A percentile compares a stretch with the other conserved stretches of the same genome.
Evolutionary conservation across 805 yeast species (phyloP).

Genomic region (Lipomyces sp.): DNA sequence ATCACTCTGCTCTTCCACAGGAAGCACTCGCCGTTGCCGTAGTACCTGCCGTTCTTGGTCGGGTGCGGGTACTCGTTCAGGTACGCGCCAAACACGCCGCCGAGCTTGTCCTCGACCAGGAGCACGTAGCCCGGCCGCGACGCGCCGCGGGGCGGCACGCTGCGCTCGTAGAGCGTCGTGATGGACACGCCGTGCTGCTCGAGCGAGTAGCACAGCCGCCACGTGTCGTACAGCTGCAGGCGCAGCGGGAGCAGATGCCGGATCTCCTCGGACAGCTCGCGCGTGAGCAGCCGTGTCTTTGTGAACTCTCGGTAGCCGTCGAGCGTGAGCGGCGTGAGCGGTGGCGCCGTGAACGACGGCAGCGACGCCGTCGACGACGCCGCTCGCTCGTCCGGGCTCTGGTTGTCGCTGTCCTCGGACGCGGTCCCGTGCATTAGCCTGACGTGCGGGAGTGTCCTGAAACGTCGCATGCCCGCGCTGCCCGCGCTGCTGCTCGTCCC

Average conservation of each 20-base stretch:
- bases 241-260: conserved; percentile 73
- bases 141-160: conserved; percentile 44
- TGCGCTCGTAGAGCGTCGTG: conserved; percentile 64
- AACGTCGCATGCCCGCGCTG: too few species aligned
- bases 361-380: not conserved
- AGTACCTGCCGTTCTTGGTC: conserved; percentile 67
- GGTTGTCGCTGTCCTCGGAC: not conserved
- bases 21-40: conserved; percentile 95
- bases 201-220: conserved; percentile 77
- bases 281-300: conserved; percentile 53
- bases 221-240: conserved; percentile 68
- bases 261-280: conserved; percentile 69
- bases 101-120: conserved; percentile 56
- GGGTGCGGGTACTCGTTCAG: conserved; percentile 68
- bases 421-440: too few species aligned
- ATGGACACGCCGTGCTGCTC: conserved; percentile 92
- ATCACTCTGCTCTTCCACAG: conserved; percentile 69
- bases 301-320: conserved; percentile 61
- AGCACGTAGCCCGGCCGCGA: conserved; percentile 67
- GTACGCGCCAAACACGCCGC: conserved; percentile 42
- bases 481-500: too few species aligned
- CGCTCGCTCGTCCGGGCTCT: not conserved
- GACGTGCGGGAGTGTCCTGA: too few species aligned
- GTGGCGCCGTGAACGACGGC: conserved; percentile 32
- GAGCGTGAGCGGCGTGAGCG: conserved; percentile 55